Base-by-base conservation (phyloP, 1,284 basidiomycete species). In the Sporisorium exsertum region DNA sequence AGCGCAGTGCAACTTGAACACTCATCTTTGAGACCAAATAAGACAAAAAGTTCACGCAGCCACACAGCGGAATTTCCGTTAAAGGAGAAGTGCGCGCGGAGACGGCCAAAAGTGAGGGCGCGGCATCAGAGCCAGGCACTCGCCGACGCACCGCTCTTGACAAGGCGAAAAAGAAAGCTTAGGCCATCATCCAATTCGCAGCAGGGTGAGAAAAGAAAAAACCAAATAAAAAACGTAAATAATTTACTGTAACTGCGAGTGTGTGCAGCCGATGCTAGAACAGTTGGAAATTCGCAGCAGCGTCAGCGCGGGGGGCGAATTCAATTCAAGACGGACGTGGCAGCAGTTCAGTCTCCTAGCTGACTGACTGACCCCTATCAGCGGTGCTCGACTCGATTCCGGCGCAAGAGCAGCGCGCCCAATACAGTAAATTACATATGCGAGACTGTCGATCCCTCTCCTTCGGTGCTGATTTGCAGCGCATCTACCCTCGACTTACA, bases 201-300 rank as follows among this genome's bases (percentile, higher is more conserved):
- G 43, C 24, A 46, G 22, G 24, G 22, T 15, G 3, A 15, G 7
- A 15, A 15, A 46, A 46, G 26, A 46, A 46, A 46, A 46, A 26
- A 26, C 3, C 7, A 7, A 35, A 35, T 35, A 9, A 35, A 35
- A n/a, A 13, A 35, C 33, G 13, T 32, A 45, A 45, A 24, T 20
- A 22, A 45, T 24, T 22, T 5, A n/a, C 10, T 15, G 13, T 15
- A n/a, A n/a, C 10, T 35, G 35, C 13, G 35, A 3, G 20, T 12
- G 22, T 5, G 22, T 46, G 45, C 45, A 46, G 45, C 45, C 45
- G 45, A 46, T 26, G 45, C 22, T 24, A 46, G 45, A 46, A 46
- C 35, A 15, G 35, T 7, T 35, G 35, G n/a, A 45, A 22, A 7
- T 22, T 45, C 22, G 43, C 43, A 45, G 43, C 43, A 43, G 18